phyloP scores from a whole-genome alignment of 495 filamentous ascomycete species.

The Collariella sp. region DNA sequence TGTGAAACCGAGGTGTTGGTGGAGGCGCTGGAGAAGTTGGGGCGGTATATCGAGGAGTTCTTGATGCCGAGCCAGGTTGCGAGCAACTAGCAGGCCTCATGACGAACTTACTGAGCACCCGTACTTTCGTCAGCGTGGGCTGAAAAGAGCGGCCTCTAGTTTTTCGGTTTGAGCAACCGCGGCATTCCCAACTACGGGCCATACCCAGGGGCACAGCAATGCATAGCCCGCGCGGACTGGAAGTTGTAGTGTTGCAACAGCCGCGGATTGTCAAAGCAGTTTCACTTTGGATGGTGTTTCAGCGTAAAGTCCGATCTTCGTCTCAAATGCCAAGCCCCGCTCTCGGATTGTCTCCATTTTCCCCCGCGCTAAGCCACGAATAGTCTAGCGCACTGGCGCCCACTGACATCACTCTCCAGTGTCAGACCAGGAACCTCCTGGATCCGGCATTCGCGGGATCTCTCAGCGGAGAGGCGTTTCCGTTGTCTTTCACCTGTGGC shows the following conservation, averaged over 20 bases:
- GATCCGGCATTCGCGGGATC: background rate
- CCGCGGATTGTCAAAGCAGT: background rate
- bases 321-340: background rate
- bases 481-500: background rate
- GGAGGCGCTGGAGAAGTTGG: slow-evolving; percentile 54
- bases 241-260: background rate
- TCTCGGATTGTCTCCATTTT: no score
- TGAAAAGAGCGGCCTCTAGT: background rate
- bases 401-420: background rate
- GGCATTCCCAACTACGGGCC: background rate
- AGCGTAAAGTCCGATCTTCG: background rate
- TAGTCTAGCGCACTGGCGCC: background rate
- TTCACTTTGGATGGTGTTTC: slow-evolving; percentile 1
- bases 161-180: background rate
- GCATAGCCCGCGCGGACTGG: background rate
- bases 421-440: background rate
- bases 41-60: slow-evolving; percentile 47
- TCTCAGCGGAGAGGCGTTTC: background rate
- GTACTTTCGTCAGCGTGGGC: no score
- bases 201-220: background rate
- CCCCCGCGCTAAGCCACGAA: background rate
- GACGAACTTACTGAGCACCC: no score
- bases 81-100: background rate
- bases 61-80: slow-evolving; percentile 3
- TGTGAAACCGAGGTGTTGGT: slow-evolving; percentile 60